Conservation (phyloP, 106 monocot species). For the Agapanthus africanus region DNA sequence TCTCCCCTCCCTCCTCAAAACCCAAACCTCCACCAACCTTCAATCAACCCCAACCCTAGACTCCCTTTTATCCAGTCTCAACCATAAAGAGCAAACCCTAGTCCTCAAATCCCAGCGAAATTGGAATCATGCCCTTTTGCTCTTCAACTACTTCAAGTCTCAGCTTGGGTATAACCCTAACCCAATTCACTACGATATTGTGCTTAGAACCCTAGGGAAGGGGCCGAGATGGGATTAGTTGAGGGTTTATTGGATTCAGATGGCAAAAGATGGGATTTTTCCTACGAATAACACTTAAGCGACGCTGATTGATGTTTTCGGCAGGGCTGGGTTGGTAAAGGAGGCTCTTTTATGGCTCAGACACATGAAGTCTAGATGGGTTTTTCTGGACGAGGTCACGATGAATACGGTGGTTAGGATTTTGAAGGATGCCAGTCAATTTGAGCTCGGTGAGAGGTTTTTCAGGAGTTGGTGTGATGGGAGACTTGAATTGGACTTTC, state of each 20-base stretch:
- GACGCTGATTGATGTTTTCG: constrained; percentile 59
- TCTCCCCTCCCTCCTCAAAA: constrained; percentile 10
- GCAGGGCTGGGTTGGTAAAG: constrained; percentile 40
- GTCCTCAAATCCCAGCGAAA: constrained; percentile 47
- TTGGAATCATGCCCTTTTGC: constrained; percentile 33
- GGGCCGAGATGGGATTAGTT: constrained; percentile 62
- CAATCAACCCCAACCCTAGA: constrained; percentile 21
- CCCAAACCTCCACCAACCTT: constrained; percentile 8
- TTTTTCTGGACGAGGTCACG: constrained; percentile 69
- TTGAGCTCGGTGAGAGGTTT: constrained; percentile 38
- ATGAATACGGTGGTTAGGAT: constrained; percentile 54
- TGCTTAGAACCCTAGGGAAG: constrained; percentile 52
- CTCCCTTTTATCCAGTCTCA: constrained; percentile 22
- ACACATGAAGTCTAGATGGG: constrained; percentile 48
- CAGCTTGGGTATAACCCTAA: constrained; percentile 40
- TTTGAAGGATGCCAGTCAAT: constrained; percentile 49
- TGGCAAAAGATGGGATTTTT: constrained; percentile 48
- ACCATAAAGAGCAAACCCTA: constrained; percentile 62
- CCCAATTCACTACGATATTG: constrained; percentile 74
- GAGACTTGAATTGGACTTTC: constrained; percentile 31
- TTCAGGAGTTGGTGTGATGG: constrained; percentile 55
- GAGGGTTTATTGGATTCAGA: constrained; percentile 52
- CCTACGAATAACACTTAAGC: constrained; percentile 73
- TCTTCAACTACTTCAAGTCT: constrained; percentile 40
- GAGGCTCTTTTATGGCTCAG: constrained; percentile 61